phyloP scores from a whole-genome alignment of 2,329 filamentous ascomycete genomes.

The Exophiala aquamarina region DNA sequence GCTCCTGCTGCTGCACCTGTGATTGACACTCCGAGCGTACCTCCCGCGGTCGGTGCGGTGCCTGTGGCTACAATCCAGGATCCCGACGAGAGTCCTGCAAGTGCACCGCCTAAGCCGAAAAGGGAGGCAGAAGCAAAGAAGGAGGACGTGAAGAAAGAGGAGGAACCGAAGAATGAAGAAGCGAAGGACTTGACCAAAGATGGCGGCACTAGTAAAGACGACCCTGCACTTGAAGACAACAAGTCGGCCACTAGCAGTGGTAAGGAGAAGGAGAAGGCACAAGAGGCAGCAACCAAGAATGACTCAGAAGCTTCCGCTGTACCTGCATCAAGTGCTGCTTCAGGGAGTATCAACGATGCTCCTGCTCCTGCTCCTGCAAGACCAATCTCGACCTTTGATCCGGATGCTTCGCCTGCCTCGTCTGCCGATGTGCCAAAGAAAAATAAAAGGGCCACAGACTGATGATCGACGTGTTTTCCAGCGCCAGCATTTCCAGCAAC shows the following conservation, averaged over 20 bases:
- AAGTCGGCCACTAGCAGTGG: no score
- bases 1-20: constrained; percentile 10
- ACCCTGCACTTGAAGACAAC: no score
- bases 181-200: constrained; percentile 3
- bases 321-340: neutral
- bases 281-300: neutral
- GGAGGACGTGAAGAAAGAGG: neutral
- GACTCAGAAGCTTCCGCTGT: neutral
- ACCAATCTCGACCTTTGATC: neutral
- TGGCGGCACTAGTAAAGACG: neutral
- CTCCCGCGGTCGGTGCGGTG: constrained; percentile 15
- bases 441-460: neutral
- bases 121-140: constrained; percentile 3
- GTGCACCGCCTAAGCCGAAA: constrained; percentile 18
- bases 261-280: neutral
- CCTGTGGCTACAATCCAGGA: constrained; percentile 14
- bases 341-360: neutral
- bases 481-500: no score
- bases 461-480: no score
- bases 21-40: constrained; percentile 4
- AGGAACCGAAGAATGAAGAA: neutral
- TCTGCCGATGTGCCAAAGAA: neutral
- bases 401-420: neutral
- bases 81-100: constrained; percentile 27
- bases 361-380: neutral